Percentiles rank a stretch among this genome's conserved stretches.
Evolutionary conservation across 805 yeast species (phyloP).

Genomic region (Nakazawaea populi): DNA sequence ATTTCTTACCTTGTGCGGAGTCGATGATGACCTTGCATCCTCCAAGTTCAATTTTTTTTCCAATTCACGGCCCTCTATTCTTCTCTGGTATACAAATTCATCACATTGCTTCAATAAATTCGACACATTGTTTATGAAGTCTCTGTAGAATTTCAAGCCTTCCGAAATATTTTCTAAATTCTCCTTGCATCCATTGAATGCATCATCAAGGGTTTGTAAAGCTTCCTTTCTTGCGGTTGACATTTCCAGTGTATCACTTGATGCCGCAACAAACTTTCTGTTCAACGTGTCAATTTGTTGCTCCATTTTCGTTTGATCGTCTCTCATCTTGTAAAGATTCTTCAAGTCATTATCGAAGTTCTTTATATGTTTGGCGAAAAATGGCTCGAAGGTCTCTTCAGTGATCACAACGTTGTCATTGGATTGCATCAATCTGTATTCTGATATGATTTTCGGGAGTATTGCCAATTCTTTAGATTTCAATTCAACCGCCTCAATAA

Average conservation of each 20-base stretch:
- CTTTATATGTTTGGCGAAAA: conserved; percentile 35
- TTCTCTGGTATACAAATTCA: conserved; percentile 41
- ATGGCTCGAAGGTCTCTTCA: conserved; percentile 28
- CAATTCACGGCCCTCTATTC: conserved; percentile 47
- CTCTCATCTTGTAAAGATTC: conserved; percentile 36
- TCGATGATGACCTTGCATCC: not conserved
- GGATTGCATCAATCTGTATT: conserved; percentile 28
- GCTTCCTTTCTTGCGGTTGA: conserved; percentile 34
- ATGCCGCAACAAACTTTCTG: conserved; percentile 17
- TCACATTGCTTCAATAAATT: conserved; percentile 43
- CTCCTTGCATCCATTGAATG: conserved; percentile 46
- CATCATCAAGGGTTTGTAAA: conserved; percentile 45
- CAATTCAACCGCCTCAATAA: conserved; percentile 34
- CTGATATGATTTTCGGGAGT: conserved; percentile 46
- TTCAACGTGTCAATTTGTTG: conserved; percentile 30
- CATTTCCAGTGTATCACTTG: conserved; percentile 2
- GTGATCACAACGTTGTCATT: conserved; percentile 17
- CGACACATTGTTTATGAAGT: conserved; percentile 43
- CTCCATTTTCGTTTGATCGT: conserved; percentile 32
- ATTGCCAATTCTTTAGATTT: conserved; percentile 42
- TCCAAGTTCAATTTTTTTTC: conserved; percentile 22
- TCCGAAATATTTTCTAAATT: conserved; percentile 55
- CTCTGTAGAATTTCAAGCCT: conserved; percentile 67
- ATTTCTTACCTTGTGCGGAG: not conserved
- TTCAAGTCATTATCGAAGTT: conserved; percentile 45